Percentiles rank a stretch among this genome's conserved stretches.
These are phyloP conservation scores for Pichia sp. DNA, from an alignment of 1,139 yeast species.

Conservation along the genomic window DNA sequence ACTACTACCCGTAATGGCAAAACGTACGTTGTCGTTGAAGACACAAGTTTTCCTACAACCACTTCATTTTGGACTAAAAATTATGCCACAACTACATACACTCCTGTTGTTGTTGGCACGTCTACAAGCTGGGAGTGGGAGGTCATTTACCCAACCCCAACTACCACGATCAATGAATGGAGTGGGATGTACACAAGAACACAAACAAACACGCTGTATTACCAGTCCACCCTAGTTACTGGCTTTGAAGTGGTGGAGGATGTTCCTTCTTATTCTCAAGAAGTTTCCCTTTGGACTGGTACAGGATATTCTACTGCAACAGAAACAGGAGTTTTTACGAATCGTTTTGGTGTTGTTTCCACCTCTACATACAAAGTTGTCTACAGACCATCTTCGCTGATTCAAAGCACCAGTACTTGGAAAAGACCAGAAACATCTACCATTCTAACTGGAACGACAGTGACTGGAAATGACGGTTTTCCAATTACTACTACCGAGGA, in stretches of 20 bases:
- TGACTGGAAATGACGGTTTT: neutral
- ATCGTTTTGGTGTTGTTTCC: constrained; percentile 7
- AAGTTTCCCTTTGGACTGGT: constrained; percentile 11
- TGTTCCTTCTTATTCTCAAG: constrained; percentile 11
- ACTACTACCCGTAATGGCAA: neutral
- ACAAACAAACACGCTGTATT: neutral
- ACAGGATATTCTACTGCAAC: constrained; percentile 8
- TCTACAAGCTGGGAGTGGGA: constrained; percentile 6
- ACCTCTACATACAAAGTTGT: neutral
- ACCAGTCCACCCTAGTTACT: neutral
- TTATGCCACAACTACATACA: constrained; percentile 1
- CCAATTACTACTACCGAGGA: constrained; percentile 11
- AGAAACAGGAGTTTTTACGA: neutral
- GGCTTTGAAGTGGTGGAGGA: neutral
- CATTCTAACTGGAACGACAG: neutral
- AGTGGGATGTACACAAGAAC: neutral
- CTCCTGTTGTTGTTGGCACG: constrained; percentile 2
- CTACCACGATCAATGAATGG: neutral
- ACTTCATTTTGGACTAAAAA: neutral
- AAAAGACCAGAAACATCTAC: neutral
- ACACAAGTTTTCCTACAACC: constrained; percentile 3
- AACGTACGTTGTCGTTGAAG: constrained; percentile 3
- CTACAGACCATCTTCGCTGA: constrained; percentile 1
- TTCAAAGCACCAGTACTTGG: neutral
- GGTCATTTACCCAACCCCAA: constrained; percentile 5